Evolutionary conservation across 225 moss, liverwort and hornwort genomes (phyloP), one percentile per base, ranked within the genome.

Genomic region (Takakia lepidozioides): DNA sequence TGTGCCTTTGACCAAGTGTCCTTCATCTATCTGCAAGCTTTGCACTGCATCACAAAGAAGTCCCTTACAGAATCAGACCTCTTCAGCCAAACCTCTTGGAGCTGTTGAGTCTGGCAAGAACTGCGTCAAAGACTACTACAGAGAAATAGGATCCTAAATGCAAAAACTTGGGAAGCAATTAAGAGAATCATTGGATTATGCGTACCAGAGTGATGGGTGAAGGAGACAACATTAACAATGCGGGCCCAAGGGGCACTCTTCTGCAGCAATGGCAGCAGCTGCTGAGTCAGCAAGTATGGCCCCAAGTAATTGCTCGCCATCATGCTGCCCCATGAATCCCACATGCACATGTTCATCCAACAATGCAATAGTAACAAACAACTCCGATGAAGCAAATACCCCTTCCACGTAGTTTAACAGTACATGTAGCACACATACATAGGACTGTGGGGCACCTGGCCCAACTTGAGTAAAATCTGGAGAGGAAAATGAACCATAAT

Each of bases 131-230:
- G n/a, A n/a, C n/a, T n/a, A n/a, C n/a, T n/a, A n/a, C n/a, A n/a
- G n/a, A n/a, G n/a, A n/a, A n/a, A n/a, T n/a, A n/a, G n/a, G n/a
- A n/a, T n/a, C n/a, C n/a, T n/a, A n/a, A n/a, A n/a, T n/a, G n/a
- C n/a, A n/a, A n/a, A n/a, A n/a, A n/a, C n/a, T n/a, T n/a, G n/a
- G n/a, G n/a, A n/a, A n/a, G n/a, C n/a, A n/a, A n/a, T n/a, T n/a
- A n/a, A n/a, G n/a, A 2, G 90, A 75, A 21, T 72, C 75, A n/a
- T 89, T 95, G 49, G 54, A n/a, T n/a, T n/a, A n/a, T n/a, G n/a
- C n/a, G n/a, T n/a, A n/a, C n/a, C n/a, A n/a, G n/a, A n/a, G n/a
- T 74, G 89, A 51, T 95, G 93, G 17, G 93, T 87, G 58, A 95
- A 95, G 29, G 93, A 95, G 17, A 62, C 79, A 42, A 95, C 62